Evolutionary conservation across 345 rosid genomes (phyloP).

Genomic region (Pistacia atlantica): DNA sequence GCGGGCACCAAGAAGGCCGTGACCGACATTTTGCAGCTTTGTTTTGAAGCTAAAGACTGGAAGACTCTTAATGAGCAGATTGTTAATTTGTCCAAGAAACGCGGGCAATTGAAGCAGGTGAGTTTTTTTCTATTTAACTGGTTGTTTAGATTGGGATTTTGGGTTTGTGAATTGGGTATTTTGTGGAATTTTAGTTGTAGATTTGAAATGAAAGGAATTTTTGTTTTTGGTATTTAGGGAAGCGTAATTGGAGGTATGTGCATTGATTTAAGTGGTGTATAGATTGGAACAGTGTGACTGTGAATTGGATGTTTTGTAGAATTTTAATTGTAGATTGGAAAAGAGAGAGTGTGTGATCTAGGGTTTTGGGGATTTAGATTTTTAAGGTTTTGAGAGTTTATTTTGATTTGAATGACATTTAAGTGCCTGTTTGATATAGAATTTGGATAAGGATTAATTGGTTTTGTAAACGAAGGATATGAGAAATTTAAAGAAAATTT

Average conservation of each 20-base stretch:
- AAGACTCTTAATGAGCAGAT: constrained; percentile 79
- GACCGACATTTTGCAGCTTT: constrained; percentile 73
- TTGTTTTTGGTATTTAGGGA: background rate
- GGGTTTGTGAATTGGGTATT: background rate
- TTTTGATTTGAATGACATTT: background rate
- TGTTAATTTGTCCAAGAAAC: constrained; percentile 72
- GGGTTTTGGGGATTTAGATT: background rate
- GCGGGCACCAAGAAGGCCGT: constrained; percentile 77
- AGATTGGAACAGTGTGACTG: background rate
- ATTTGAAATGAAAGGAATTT: constrained; percentile 1
- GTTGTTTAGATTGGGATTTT: background rate
- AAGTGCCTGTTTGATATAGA: too few species aligned
- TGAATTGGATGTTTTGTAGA: background rate
- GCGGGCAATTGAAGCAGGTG: constrained; percentile 95
- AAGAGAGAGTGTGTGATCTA: background rate
- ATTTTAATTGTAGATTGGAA: background rate
- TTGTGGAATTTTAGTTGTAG: too few species aligned
- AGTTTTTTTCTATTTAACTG: background rate
- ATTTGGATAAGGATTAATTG: background rate
- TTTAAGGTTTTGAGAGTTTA: background rate
- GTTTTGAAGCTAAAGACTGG: constrained; percentile 91
- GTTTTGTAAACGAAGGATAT: background rate
- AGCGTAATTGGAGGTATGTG: background rate
- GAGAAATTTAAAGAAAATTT: too few species aligned
- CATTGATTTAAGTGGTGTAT: background rate